These are phyloP conservation scores for Colletotrichum kahawae DNA, from an alignment of 2,329 filamentous ascomycete genomes.

Conservation along the genomic window DNA sequence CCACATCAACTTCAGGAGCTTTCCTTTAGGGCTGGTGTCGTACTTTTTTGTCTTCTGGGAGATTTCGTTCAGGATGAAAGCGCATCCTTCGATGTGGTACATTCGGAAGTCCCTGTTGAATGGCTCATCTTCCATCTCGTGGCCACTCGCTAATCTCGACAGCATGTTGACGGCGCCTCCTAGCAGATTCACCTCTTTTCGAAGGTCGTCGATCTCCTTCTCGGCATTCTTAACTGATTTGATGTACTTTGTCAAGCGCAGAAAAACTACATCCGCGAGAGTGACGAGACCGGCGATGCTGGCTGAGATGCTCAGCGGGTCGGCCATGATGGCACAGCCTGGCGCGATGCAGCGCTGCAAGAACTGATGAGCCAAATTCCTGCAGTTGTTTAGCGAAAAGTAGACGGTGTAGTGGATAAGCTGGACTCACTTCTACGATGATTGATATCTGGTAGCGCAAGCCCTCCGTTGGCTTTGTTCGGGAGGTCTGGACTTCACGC, in stretches of 20 bases:
- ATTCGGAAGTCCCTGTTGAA: not conserved
- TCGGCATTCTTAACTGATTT: not conserved
- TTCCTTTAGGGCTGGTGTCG: not conserved
- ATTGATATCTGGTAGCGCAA: too few relatives aligned
- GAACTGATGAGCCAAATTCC: not conserved
- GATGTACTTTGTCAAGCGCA: not conserved
- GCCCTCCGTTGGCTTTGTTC: too few relatives aligned
- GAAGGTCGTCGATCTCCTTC: not conserved
- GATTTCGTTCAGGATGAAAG: not conserved
- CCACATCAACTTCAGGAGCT: not conserved
- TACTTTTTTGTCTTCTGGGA: not conserved
- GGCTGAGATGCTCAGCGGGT: not conserved
- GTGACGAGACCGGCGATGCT: not conserved
- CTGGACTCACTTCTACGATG: too few relatives aligned
- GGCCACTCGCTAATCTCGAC: not conserved
- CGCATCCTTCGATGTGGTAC: not conserved
- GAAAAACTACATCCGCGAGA: not conserved
- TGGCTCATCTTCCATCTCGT: not conserved
- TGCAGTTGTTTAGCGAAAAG: too few relatives aligned
- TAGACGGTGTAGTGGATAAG: too few relatives aligned
- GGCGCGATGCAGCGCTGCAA: not conserved
- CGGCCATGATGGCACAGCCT: not conserved
- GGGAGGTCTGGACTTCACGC: too few relatives aligned
- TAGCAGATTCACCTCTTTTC: not conserved
- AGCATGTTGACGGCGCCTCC: not conserved